Percentiles rank a stretch among this genome's conserved stretches.
Evolutionary conservation across 116 monocot genomes (phyloP).

Genomic region (Posidonia oceanica): DNA sequence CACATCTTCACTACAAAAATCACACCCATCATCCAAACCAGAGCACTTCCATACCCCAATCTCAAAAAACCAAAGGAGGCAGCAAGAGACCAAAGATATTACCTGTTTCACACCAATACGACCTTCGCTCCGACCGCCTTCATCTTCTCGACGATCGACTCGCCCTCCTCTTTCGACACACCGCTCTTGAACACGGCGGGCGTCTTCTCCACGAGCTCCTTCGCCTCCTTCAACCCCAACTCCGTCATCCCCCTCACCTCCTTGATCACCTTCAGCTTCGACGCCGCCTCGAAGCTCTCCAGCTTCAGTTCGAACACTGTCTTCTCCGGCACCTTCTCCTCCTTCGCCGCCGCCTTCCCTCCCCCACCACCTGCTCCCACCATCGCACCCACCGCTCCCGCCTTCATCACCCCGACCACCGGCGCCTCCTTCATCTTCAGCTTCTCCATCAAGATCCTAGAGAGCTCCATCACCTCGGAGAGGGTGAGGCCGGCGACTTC

Average conservation of each 20-base stretch:
- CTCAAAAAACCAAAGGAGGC: no score
- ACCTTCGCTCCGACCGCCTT: slow-evolving; percentile 39
- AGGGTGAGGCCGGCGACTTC: slow-evolving; percentile 73
- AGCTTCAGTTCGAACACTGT: slow-evolving; percentile 89
- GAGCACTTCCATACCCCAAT: no score
- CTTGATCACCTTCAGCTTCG: slow-evolving; percentile 49
- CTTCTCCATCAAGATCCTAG: slow-evolving; percentile 39
- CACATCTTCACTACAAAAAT: no score
- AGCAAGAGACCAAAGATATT: background rate
- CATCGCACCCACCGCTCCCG: slow-evolving; percentile 20
- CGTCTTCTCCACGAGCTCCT: slow-evolving; percentile 38
- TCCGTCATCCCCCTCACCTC: slow-evolving; percentile 32
- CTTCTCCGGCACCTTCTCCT: slow-evolving; percentile 72
- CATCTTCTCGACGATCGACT: slow-evolving; percentile 34
- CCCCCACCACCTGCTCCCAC: slow-evolving; percentile 2
- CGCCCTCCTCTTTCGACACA: slow-evolving; percentile 30
- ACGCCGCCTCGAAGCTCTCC: slow-evolving; percentile 68
- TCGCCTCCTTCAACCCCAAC: slow-evolving; percentile 39
- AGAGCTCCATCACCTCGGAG: slow-evolving; percentile 54
- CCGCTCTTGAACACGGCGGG: slow-evolving; percentile 28
- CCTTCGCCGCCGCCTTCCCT: slow-evolving; percentile 11
- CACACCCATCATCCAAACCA: no score
- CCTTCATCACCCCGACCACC: slow-evolving; percentile 45
- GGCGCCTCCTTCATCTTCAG: slow-evolving; percentile 39
- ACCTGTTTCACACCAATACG: slow-evolving; percentile 16